A percentile compares a stretch with the other conserved stretches of the same genome.
Conservation (phyloP, 2,329 filamentous ascomycete genomes). For the Biscogniauxia sp. region DNA sequence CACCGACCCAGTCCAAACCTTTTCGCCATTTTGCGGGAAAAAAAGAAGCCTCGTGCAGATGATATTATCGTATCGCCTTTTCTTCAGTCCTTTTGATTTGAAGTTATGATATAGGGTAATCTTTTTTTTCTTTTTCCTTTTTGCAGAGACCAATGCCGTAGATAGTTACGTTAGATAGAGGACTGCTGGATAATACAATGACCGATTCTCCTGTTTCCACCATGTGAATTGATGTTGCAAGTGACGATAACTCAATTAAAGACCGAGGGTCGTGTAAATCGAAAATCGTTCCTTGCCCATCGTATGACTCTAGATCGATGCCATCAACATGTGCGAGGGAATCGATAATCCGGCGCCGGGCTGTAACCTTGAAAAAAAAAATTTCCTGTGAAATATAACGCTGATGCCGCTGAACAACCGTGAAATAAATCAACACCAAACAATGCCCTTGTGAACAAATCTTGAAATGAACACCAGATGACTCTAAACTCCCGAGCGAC, state of each 20-base stretch:
- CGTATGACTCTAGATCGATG: constrained; percentile 6
- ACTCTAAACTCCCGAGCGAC: constrained; percentile 30
- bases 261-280: background rate
- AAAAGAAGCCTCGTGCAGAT: constrained; percentile 2
- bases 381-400: constrained; percentile 26
- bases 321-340: background rate
- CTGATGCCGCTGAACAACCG: constrained; percentile 27
- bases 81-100: constrained; percentile 12
- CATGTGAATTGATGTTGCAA: constrained; percentile 5
- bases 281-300: constrained; percentile 2
- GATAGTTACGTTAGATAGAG: constrained; percentile 10
- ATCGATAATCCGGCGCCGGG: constrained; percentile 18
- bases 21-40: constrained; percentile 17
- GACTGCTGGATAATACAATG: constrained; percentile 20
- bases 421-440: constrained; percentile 26
- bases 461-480: constrained; percentile 27
- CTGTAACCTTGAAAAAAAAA: constrained; percentile 14
- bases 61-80: constrained; percentile 19
- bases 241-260: constrained; percentile 4
- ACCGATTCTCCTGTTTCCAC: constrained; percentile 9
- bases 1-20: constrained; percentile 15
- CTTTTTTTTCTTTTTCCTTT: constrained; percentile 18
- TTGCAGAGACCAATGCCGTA: constrained; percentile 9
- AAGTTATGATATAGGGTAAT: constrained; percentile 9
- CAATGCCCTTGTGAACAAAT: constrained; percentile 28